Evolutionary conservation across 257 asterid genomes (phyloP).

Genomic region (Nicotiana otophora): DNA sequence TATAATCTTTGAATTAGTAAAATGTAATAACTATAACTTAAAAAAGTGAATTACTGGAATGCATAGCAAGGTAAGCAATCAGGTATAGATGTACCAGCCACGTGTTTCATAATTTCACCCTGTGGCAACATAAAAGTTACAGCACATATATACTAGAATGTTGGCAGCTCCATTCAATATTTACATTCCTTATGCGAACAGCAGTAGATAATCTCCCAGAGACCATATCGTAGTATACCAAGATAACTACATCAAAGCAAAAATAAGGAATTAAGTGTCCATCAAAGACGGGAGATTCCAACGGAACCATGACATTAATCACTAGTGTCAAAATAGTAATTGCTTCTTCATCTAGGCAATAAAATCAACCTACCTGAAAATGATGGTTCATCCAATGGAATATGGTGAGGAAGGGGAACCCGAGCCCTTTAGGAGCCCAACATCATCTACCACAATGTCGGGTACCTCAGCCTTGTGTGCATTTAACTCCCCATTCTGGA

Average conservation of each 20-base stretch:
- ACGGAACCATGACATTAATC: constrained; percentile 7
- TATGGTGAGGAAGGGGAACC: constrained; percentile 32
- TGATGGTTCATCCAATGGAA: constrained; percentile 37
- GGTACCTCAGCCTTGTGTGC: constrained; percentile 45
- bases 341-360: neutral
- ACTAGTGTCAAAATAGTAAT: neutral
- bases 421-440: constrained; percentile 26
- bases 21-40: no score
- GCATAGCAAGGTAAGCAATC: neutral
- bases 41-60: neutral
- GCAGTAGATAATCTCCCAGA: no score
- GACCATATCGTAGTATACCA: neutral
- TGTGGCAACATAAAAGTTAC: no score
- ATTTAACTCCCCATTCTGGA: constrained; percentile 48
- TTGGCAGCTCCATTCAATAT: constrained; percentile 17
- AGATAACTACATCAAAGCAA: neutral
- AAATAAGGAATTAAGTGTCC: neutral
- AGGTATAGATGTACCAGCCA: constrained; percentile 35
- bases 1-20: no score
- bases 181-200: constrained; percentile 16
- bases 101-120: constrained; percentile 45
- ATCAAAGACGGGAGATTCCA: neutral
- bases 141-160: neutral
- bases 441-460: constrained; percentile 49
- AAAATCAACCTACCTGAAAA: neutral